Base-by-base conservation (phyloP, 352 stramenopile genomes). In the Phytophthora pinifolia region DNA sequence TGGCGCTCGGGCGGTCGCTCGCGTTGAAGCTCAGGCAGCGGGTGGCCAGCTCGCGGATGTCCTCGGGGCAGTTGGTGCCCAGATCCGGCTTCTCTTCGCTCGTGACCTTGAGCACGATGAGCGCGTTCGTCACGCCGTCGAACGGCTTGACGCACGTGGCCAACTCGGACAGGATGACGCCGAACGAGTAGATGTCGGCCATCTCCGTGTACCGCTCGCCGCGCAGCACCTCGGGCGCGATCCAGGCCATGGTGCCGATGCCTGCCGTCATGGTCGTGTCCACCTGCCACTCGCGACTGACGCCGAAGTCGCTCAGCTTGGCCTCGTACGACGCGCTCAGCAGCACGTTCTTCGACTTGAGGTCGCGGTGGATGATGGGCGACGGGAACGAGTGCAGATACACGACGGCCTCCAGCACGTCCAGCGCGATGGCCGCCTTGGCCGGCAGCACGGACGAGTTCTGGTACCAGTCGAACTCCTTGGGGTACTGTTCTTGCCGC, bases 131-230 rank as follows among this genome's bases (percentile, higher is more conserved):
- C 15, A 86, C 65, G 17, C 78, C 77, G 8, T 89, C 76, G 41
- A 89, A 90, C 7, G 79, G 78, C 51, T 85, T 81, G 29, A 62
- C 53, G 45, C 75, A 85, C 36, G 78, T 92, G 17, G 73, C 67
- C 31, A 94, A 46, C 67, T 94, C 84, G 3, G 79, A 83, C 41
- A 94, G 51, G 14, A 94, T 72, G 9, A 92, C 80, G 15, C 84
- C 84, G 45, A 94, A 91, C 37, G 84, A 94, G 65, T 94, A 94
- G 27, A 94, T 88, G 56, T 94, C 84, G 4, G 84, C 83, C 69
- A 79, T 89, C 54, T 94, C 84, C 4, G 76, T 94, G 67, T 92
- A 94, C n/a, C 81, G 76, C 51, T 91, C 84, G 9, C 84, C 79
- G 1, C 82, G 74, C 42, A 94, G 54, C 39, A 94, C 76, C 54